Evolutionary conservation across 75 land plant species (phyloP).

Genomic region (Cryptomeria japonica): DNA sequence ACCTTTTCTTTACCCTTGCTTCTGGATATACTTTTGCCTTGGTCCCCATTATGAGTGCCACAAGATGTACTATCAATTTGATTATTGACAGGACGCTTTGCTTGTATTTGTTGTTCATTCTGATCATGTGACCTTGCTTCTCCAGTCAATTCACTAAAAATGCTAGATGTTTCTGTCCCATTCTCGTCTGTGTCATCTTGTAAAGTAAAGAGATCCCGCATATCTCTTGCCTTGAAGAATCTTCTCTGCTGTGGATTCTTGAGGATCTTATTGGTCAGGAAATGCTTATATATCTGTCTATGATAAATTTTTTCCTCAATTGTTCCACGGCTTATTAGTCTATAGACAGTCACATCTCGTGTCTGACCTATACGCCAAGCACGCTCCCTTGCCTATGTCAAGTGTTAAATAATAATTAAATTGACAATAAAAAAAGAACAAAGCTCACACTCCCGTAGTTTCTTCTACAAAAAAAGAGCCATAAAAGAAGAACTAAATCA

Average conservation of each 20-base stretch:
- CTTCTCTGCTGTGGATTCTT: slow-evolving; percentile 92
- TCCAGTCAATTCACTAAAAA: slow-evolving; percentile 72
- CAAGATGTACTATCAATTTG: neutral
- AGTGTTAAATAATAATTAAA: neutral
- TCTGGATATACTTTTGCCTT: slow-evolving; percentile 12
- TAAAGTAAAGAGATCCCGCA: slow-evolving; percentile 92
- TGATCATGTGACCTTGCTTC: slow-evolving; percentile 44
- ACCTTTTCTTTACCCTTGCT: slow-evolving; percentile 35
- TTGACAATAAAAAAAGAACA: neutral
- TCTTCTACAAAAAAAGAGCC: neutral
- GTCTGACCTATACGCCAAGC: slow-evolving; percentile 99
- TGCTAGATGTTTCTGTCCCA: slow-evolving; percentile 86
- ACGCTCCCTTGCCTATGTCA: slow-evolving; percentile 87
- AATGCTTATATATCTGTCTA: slow-evolving; percentile 95
- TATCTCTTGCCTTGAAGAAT: slow-evolving; percentile 92
- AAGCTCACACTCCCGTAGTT: neutral
- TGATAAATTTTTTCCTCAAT: slow-evolving; percentile 99
- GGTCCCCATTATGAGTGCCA: neutral
- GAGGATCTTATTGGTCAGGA: slow-evolving; percentile 89
- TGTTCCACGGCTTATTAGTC: slow-evolving; percentile 93
- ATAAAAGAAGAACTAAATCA: slow-evolving; percentile 7
- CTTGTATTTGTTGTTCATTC: slow-evolving; percentile 25
- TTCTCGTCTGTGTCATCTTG: slow-evolving; percentile 60
- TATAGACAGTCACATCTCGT: slow-evolving; percentile 87
- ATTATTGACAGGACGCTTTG: neutral